Conservation (phyloP, 163 green algal species). For the Coccomyxa subellipsoidea region DNA sequence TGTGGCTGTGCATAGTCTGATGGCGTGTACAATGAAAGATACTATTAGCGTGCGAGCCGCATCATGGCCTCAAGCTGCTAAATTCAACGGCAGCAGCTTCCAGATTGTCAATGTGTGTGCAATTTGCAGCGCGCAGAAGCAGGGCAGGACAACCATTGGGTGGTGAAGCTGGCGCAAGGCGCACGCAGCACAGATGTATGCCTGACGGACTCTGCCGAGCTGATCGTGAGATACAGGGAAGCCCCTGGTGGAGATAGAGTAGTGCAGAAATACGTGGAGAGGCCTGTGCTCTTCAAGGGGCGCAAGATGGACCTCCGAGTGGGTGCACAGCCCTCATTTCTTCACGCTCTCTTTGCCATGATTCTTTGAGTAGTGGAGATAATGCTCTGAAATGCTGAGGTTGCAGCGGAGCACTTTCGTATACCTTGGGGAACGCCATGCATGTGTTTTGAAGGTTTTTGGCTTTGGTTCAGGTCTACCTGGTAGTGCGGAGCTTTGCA, state of each 20-base stretch:
- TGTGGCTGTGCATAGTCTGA: not conserved
- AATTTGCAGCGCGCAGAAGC: not conserved
- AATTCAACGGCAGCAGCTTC: not conserved
- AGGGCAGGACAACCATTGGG: slow-evolving; percentile 11
- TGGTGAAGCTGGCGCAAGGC: slow-evolving; percentile 15
- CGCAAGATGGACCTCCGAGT: slow-evolving; percentile 20
- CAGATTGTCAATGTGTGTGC: not conserved
- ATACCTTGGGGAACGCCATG: too few species aligned
- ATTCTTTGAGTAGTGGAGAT: too few species aligned
- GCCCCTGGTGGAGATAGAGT: slow-evolving; percentile 11
- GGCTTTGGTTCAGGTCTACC: slow-evolving; percentile 4
- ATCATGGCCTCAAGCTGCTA: too few species aligned
- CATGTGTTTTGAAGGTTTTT: too few species aligned
- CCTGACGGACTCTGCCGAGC: not conserved
- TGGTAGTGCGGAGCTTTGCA: slow-evolving; percentile 8
- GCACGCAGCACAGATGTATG: slow-evolving; percentile 6
- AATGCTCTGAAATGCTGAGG: too few species aligned
- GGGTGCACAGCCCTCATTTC: not conserved
- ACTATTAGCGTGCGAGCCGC: too few species aligned
- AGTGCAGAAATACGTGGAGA: not conserved
- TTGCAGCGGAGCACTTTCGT: too few species aligned
- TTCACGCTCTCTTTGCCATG: not conserved
- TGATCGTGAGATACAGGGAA: not conserved
- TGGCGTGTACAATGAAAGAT: not conserved
- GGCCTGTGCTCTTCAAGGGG: not conserved